phyloP scores from a whole-genome alignment of 306 rosid species.

The Elaeagnus macrophylla region DNA sequence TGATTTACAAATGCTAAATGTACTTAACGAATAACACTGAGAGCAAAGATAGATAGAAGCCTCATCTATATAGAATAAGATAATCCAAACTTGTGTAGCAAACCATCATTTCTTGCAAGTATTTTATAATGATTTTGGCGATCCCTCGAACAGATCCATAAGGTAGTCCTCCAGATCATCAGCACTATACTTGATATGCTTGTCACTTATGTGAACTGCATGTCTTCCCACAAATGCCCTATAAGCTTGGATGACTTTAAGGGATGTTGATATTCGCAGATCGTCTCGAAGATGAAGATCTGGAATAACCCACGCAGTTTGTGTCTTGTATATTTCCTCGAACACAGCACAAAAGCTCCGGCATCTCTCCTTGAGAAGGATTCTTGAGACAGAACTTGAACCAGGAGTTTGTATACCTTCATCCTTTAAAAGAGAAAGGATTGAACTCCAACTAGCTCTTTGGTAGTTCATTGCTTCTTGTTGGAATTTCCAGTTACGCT shows the following conservation, averaged over 20 bases:
- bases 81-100: too few species aligned
- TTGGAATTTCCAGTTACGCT: constrained; percentile 24
- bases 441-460: constrained; percentile 39
- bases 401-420: neutral
- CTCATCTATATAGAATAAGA: too few species aligned
- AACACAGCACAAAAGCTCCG: constrained; percentile 37
- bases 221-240: constrained; percentile 26
- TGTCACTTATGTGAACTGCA: constrained; percentile 29
- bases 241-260: constrained; percentile 48
- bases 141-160: constrained; percentile 51
- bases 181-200: constrained; percentile 36
- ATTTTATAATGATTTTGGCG: constrained; percentile 26
- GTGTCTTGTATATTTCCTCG: constrained; percentile 50
- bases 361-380: constrained; percentile 26
- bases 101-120: constrained; percentile 28
- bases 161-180: constrained; percentile 44
- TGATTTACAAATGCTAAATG: too few species aligned
- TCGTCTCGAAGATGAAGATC: constrained; percentile 46
- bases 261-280: constrained; percentile 46
- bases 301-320: constrained; percentile 52
- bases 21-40: too few species aligned
- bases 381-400: constrained; percentile 10
- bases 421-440: constrained; percentile 25
- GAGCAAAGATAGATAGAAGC: too few species aligned
- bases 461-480: constrained; percentile 33